Evolutionary conservation across 768 basidiomycete genomes (phyloP), one percentile per base, ranked within the genome.

Genomic region (Termitomyces heimii): DNA sequence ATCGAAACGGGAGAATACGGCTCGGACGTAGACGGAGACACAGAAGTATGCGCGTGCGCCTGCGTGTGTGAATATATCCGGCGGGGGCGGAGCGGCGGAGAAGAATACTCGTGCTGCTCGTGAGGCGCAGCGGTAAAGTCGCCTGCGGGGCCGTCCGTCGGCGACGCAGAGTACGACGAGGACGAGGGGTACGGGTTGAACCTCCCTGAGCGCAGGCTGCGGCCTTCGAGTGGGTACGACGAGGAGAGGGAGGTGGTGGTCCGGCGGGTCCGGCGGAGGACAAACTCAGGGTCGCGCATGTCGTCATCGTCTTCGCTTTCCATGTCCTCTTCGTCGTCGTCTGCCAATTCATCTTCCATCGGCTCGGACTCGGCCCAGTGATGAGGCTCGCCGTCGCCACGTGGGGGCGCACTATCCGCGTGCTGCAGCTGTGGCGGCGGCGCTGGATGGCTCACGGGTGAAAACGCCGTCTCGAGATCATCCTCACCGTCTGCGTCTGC

Each of bases 271-370:
- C 55, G 58, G 69, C 67, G 59, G 64, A 68, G 34, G 67, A 72
- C 47, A 70, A 65, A 50, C 66, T 73, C 51, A 62, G 70, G 49
- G 70, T 73, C 24, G 63, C 72, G 65, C 64, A 31, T 55, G 52
- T 61, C 64, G 40, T 75, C 55, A 63, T 71, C 59, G 62, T 53
- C 53, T 34, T 75, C 45, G 66, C 73, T 62, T 66, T 76, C 35
- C 14, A 37, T 14, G 35, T 32, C 39, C 18, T 39, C 39, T 6
- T 65, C 60, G 62, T 71, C 42, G 50, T 62, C 52, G 53, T 62
- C 59, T 31, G 68, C 47, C 35, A 57, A 35, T 26, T 55, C 67
- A 40, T 67, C 60, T 44, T 58, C 59, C 6, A 32, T 29, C 24
- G 48, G 49, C 40, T 42, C 51, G 13, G 14, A 29, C 52, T 62